Evolutionary conservation across 2,329 filamentous ascomycete genomes (phyloP).

Genomic region (Fusarium sp.): DNA sequence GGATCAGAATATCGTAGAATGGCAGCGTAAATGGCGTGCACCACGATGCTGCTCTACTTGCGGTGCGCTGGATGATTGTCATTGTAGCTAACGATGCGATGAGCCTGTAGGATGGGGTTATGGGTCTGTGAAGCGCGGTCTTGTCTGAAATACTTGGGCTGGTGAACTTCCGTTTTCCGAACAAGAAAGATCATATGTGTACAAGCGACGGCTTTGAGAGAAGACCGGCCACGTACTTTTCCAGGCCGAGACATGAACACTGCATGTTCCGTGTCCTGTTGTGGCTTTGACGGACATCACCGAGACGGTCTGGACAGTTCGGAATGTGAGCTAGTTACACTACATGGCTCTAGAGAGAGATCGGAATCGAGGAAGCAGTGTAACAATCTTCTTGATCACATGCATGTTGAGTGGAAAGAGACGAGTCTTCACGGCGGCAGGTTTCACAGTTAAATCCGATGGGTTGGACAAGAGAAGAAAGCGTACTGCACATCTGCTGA

Average conservation of each 20-base stretch:
- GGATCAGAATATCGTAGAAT: conserved; percentile 15
- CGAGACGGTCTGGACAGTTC: neutral
- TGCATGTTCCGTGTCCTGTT: neutral
- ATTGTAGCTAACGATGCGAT: neutral
- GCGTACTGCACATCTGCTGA: too few species aligned
- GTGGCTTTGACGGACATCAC: neutral
- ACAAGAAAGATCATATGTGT: neutral
- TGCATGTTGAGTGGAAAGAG: neutral
- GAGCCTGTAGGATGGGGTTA: neutral
- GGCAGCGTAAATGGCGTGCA: conserved; percentile 10
- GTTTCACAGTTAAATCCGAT: neutral
- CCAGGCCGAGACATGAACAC: neutral
- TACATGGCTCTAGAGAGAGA: neutral
- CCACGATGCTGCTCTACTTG: neutral
- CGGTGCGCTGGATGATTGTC: neutral
- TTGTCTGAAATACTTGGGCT: neutral
- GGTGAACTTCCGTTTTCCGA: neutral
- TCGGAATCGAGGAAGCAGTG: neutral
- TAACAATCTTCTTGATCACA: neutral
- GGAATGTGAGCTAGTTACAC: neutral
- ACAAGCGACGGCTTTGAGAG: too few species aligned
- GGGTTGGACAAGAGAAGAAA: neutral
- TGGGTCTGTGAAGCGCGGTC: neutral
- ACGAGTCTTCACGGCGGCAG: neutral
- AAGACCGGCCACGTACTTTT: neutral